phyloP scores from a whole-genome alignment of 2,329 filamentous ascomycete genomes.

The Xylaria sp. region DNA sequence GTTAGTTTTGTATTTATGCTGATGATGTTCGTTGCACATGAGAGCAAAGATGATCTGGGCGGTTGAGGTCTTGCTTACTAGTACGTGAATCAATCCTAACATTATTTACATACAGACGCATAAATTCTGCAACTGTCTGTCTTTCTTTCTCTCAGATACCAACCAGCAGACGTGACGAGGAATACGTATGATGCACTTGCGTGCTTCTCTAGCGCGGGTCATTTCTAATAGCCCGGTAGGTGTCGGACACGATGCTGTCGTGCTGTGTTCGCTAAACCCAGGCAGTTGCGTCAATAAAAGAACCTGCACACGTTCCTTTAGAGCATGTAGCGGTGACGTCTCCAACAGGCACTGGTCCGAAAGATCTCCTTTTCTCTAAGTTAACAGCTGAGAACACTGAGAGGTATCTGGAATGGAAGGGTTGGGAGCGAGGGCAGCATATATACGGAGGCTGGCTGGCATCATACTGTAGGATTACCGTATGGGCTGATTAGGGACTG shows the following conservation, averaged over 20 bases:
- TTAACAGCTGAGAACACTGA: background rate
- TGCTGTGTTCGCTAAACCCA: constrained; percentile 29
- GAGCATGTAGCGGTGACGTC: constrained; percentile 36
- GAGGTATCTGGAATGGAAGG: background rate
- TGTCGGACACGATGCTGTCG: background rate
- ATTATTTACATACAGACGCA: background rate
- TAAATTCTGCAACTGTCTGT: background rate
- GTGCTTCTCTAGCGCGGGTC: background rate
- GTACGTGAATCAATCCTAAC: background rate
- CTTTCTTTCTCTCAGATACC: background rate
- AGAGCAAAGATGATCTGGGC: background rate
- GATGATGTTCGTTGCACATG: constrained; percentile 1
- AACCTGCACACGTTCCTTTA: constrained; percentile 34
- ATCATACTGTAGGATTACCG: constrained; percentile 1
- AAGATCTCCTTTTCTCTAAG: background rate
- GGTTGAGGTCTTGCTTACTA: background rate
- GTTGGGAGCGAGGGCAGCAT: constrained; percentile 5
- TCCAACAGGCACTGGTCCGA: constrained; percentile 11
- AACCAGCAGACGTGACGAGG: background rate
- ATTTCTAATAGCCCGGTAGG: background rate
- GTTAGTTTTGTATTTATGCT: background rate
- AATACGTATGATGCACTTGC: background rate
- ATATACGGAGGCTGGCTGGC: background rate
- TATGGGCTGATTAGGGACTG: background rate
- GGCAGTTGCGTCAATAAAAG: constrained; percentile 33